Conservation (phyloP, 129 eudicot genomes). For the Centrapalus pauciflorus region DNA sequence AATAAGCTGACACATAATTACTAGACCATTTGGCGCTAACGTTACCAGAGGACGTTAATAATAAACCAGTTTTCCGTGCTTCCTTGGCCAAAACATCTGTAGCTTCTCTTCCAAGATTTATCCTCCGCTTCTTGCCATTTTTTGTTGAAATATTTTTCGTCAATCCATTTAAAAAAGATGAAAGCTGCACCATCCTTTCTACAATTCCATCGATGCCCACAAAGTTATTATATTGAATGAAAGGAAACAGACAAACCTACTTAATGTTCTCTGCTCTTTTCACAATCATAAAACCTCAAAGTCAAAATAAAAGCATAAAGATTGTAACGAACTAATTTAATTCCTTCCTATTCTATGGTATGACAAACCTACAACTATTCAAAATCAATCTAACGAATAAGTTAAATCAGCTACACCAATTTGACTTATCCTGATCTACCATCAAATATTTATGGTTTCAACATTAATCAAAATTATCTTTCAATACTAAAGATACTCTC, state of each 20-base stretch:
- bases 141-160: constrained; percentile 45
- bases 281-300: not conserved
- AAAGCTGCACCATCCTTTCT: constrained; percentile 74
- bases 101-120: constrained; percentile 52
- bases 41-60: constrained; percentile 54
- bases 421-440: constrained; percentile 6
- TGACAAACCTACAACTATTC: constrained; percentile 8
- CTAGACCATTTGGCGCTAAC: constrained; percentile 35
- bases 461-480: no score
- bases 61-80: constrained; percentile 54
- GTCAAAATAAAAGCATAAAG: not conserved
- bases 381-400: not conserved
- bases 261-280: not conserved
- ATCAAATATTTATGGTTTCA: not conserved
- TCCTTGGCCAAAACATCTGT: constrained; percentile 58
- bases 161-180: constrained; percentile 50
- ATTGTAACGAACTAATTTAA: no score
- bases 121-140: constrained; percentile 41
- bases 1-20: constrained; percentile 50
- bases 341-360: no score
- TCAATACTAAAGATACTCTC: not conserved
- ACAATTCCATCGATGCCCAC: constrained; percentile 17
- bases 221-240: constrained; percentile 7
- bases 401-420: constrained; percentile 1
- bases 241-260: constrained; percentile 1